These are phyloP conservation scores for Harrya chromipes DNA, from an alignment of 768 basidiomycete genomes.

Conservation along the genomic window DNA sequence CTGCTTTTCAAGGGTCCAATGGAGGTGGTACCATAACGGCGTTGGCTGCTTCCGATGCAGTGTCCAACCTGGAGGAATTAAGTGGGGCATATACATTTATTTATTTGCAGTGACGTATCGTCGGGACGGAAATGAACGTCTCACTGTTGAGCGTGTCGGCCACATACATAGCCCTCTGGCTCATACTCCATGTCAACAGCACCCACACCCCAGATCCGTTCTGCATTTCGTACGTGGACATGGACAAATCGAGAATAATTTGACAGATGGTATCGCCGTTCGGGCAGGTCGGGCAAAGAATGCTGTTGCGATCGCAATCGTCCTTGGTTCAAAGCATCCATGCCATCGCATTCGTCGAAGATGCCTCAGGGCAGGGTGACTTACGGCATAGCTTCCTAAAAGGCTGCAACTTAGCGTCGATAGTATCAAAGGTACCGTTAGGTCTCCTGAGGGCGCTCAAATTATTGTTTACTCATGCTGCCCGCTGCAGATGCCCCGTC, in stretches of 20 bases:
- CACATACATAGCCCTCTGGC: not conserved
- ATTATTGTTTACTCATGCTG: not conserved
- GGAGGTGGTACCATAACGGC: not conserved
- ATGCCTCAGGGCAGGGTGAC: too few species aligned
- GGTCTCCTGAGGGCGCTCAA: not conserved
- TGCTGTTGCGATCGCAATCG: not conserved
- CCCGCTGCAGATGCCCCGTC: not conserved
- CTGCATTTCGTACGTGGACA: not conserved
- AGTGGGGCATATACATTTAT: not conserved
- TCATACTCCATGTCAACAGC: not conserved
- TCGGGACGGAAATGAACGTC: conserved; percentile 14
- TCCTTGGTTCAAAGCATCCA: too few species aligned
- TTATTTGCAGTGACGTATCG: not conserved
- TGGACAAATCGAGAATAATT: not conserved
- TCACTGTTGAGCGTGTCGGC: not conserved
- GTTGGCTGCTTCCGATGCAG: not conserved
- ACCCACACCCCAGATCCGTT: not conserved
- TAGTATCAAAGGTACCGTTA: not conserved
- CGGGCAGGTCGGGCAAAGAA: not conserved
- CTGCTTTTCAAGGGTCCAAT: too few species aligned
- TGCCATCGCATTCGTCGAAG: not conserved
- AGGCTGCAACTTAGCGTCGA: not conserved
- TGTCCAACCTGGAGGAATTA: not conserved
- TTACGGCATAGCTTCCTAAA: conserved; percentile 1
- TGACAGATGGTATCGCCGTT: not conserved